phyloP scores from a whole-genome alignment of 225 moss, liverwort and hornwort species.

The Sphagnum contortum region DNA sequence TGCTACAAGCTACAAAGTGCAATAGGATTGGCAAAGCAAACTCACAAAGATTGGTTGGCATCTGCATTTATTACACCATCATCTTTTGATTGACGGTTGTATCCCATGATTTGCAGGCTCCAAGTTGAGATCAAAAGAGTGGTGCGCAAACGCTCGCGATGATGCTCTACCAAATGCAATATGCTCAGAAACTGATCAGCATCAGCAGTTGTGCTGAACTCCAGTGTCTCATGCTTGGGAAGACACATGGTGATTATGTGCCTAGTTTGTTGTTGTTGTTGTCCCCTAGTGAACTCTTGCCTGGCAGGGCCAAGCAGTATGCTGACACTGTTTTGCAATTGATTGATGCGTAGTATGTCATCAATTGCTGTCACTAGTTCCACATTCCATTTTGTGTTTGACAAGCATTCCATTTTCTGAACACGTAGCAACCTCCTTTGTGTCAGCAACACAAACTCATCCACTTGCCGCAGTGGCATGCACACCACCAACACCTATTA shows the following conservation, averaged over 20 bases:
- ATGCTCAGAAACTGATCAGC: conserved; percentile 58
- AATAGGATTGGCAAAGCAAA: too few species aligned
- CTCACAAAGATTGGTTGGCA: too few species aligned
- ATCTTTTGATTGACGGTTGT: too few species aligned
- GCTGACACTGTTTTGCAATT: conserved; percentile 37
- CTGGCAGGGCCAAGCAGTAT: conserved; percentile 78
- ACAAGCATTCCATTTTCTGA: conserved; percentile 34
- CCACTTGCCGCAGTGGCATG: conserved; percentile 59
- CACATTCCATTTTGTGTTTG: conserved; percentile 75
- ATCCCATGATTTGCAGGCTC: background rate
- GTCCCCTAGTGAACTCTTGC: conserved; percentile 61
- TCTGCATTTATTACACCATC: too few species aligned
- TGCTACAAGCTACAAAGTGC: too few species aligned
- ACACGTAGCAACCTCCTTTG: conserved; percentile 63
- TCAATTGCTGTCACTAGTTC: conserved; percentile 81
- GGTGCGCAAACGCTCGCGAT: conserved; percentile 54
- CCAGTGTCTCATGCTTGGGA: conserved; percentile 73
- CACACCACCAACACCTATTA: conserved; percentile 77
- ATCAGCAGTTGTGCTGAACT: conserved; percentile 32
- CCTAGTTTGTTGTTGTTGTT: conserved; percentile 38
- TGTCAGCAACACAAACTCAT: conserved; percentile 72
- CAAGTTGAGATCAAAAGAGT: conserved; percentile 58
- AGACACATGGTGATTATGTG: conserved; percentile 61
- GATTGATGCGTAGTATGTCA: conserved; percentile 66
- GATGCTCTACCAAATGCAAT: conserved; percentile 54